Evolutionary conservation across 1,284 basidiomycete genomes (phyloP).

Genomic region (Exsudoporus floridanus): DNA sequence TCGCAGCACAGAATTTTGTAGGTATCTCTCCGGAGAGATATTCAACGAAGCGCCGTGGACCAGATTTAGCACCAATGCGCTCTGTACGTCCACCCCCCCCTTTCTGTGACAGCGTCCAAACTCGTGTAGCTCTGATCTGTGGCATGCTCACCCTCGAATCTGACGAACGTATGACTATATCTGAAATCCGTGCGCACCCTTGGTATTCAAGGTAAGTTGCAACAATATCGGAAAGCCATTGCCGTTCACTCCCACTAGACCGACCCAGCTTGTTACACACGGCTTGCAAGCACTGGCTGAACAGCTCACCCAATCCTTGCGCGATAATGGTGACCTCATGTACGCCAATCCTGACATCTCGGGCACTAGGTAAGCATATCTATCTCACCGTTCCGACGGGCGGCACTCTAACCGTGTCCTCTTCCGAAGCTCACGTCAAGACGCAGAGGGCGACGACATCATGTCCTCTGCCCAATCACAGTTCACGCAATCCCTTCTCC

Average conservation of each 20-base stretch:
- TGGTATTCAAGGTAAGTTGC: conserved; percentile 73
- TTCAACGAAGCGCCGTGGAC: conserved; percentile 84
- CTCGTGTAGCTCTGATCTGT: conserved; percentile 60
- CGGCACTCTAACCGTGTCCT: background rate
- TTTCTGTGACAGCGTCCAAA: background rate
- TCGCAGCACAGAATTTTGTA: conserved; percentile 75
- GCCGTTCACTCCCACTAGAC: conserved; percentile 41
- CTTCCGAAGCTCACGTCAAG: conserved; percentile 28
- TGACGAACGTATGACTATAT: conserved; percentile 64
- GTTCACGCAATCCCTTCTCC: conserved; percentile 60
- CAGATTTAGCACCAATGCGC: conserved; percentile 57
- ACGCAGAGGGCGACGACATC: conserved; percentile 56
- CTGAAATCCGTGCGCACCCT: conserved; percentile 68
- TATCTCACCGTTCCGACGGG: background rate
- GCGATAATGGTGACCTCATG: conserved; percentile 66
- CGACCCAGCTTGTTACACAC: conserved; percentile 66
- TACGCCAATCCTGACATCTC: conserved; percentile 58
- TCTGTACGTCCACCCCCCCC: conserved; percentile 48
- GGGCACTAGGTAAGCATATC: conserved; percentile 17
- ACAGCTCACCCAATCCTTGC: conserved; percentile 66
- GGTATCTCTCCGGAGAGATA: conserved; percentile 76
- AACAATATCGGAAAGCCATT: background rate
- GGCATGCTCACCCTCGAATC: conserved; percentile 79
- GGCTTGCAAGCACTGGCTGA: conserved; percentile 58
- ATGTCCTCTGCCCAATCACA: conserved; percentile 55